Evolutionary conservation across 2,329 filamentous ascomycete species (phyloP).

Genomic region (Fusarium torreyae): DNA sequence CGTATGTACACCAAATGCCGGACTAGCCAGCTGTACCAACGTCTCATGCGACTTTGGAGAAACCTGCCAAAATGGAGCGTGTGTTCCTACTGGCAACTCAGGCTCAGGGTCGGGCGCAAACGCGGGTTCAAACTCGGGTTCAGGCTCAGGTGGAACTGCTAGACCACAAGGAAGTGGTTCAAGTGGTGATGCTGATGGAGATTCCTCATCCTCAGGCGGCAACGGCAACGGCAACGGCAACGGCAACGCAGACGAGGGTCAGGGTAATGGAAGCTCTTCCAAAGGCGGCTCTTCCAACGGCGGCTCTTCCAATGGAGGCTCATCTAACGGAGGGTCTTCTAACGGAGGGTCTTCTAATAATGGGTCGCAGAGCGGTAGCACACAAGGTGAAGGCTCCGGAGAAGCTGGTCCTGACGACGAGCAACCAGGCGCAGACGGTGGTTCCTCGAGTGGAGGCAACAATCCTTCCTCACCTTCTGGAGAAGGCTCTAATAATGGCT

Average conservation of each 20-base stretch:
- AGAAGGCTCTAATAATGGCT: neutral
- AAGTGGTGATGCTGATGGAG: neutral
- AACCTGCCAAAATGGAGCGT: conserved; percentile 29
- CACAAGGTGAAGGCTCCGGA: conserved; percentile 11
- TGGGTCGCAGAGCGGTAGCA: conserved; percentile 1
- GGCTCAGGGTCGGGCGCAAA: neutral
- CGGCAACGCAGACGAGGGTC: neutral
- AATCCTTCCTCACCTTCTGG: neutral
- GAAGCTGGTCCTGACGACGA: neutral
- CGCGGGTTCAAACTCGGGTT: neutral
- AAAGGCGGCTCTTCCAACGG: neutral
- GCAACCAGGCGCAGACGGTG: neutral
- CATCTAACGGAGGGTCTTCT: neutral
- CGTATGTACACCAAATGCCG: conserved; percentile 20
- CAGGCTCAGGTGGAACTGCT: neutral
- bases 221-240: neutral
- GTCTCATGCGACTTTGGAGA: conserved; percentile 19
- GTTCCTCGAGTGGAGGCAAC: neutral
- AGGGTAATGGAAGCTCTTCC: neutral
- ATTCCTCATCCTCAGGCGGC: neutral
- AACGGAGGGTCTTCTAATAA: neutral
- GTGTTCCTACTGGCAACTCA: neutral
- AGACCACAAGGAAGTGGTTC: neutral
- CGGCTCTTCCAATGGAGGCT: neutral
- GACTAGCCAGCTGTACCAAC: conserved; percentile 9